These are phyloP conservation scores for Penicillium diatomitis DNA, from an alignment of 495 filamentous ascomycete genomes.

Conservation along the genomic window DNA sequence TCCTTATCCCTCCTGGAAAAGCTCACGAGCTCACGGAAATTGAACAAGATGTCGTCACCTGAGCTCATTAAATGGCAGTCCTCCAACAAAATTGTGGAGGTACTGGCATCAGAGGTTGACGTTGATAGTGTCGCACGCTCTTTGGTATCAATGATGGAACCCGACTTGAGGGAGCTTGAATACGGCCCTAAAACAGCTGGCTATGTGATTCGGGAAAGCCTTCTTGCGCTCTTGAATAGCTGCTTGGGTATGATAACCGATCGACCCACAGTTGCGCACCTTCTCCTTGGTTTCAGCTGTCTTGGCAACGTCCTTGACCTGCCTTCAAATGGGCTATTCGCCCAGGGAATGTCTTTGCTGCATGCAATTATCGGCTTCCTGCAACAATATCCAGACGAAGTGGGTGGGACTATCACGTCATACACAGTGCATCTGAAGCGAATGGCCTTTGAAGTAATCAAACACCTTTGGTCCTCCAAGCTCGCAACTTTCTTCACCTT, in stretches of 20 bases:
- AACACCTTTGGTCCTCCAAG: constrained; percentile 73
- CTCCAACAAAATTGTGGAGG: constrained; percentile 69
- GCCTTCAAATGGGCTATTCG: constrained; percentile 53
- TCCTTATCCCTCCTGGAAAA: constrained; percentile 76
- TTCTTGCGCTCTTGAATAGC: constrained; percentile 73
- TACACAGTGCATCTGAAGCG: constrained; percentile 68
- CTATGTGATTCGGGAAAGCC: constrained; percentile 66
- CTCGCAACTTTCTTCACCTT: constrained; percentile 67
- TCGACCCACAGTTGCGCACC: constrained; percentile 75
- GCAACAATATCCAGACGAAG: constrained; percentile 49
- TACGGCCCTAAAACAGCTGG: constrained; percentile 51
- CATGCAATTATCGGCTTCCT: constrained; percentile 65
- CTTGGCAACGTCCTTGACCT: constrained; percentile 56
- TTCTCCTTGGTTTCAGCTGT: constrained; percentile 81
- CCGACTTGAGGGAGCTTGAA: constrained; percentile 52
- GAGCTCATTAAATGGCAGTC: constrained; percentile 44
- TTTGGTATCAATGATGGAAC: constrained; percentile 54
- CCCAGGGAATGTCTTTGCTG: constrained; percentile 62
- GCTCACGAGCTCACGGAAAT: constrained; percentile 69
- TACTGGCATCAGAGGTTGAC: constrained; percentile 62
- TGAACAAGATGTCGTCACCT: constrained; percentile 46
- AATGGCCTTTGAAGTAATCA: constrained; percentile 66
- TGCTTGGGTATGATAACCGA: constrained; percentile 62
- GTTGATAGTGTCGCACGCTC: constrained; percentile 58
- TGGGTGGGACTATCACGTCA: constrained; percentile 53